Evolutionary conservation across 305 asterid species (phyloP).

Genomic region (Withania somnifera): DNA sequence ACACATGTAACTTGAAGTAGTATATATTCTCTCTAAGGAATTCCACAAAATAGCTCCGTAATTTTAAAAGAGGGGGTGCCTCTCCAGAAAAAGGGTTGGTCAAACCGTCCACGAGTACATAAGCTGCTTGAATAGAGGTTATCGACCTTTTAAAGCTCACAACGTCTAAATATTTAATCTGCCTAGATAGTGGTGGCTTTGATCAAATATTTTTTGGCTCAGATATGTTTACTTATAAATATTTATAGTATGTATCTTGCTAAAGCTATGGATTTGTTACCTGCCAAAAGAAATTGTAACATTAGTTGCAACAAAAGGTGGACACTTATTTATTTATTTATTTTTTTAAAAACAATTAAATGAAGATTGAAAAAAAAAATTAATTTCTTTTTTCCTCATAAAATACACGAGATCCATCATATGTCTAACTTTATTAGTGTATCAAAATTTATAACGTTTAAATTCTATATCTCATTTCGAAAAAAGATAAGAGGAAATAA

Average conservation of each 20-base stretch:
- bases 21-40: too few species aligned
- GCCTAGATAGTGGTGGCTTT: conserved; percentile 15
- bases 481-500: background rate
- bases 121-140: too few species aligned
- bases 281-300: background rate
- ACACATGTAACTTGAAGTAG: background rate
- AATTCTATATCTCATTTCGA: background rate
- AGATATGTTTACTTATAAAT: background rate
- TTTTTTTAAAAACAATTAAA: too few species aligned
- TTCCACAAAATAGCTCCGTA: too few species aligned
- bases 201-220: conserved; percentile 17
- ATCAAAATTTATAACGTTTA: background rate
- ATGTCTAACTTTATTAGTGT: background rate
- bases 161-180: background rate
- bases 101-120: too few species aligned
- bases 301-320: background rate
- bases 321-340: too few species aligned
- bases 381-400: background rate
- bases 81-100: too few species aligned
- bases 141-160: too few species aligned
- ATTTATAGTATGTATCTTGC: background rate
- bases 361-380: background rate
- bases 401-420: background rate
- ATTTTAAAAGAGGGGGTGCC: too few species aligned
- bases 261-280: background rate